Base-by-base conservation (phyloP, 73 alveolate species). In the Stentor roeselii region DNA sequence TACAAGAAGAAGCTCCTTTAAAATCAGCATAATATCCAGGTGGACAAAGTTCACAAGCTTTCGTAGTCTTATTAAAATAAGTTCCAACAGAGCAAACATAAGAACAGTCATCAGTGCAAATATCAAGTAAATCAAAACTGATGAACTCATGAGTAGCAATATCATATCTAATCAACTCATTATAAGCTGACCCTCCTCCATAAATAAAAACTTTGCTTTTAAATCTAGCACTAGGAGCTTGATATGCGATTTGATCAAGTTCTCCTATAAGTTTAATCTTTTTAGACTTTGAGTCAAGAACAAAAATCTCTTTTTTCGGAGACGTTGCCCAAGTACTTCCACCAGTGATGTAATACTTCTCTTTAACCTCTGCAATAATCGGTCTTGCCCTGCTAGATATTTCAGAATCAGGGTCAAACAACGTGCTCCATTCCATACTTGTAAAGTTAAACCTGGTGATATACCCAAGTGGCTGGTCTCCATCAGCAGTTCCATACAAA, bases 151-250 rank as follows among this genome's bases (percentile, higher is more conserved):
- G 27, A 14, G 37, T 0, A 30, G 80, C 41, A 32, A 67, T 2
- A 1, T 21, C n/a, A 67, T 27, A 21, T 67, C 80, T 0, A 21
- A 67, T 67, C 21, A 67, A 30, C 1, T 15, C 21, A 27, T 41
- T 34, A 37, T 15, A 27, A 1, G 34, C 15, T 39, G 84, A 37
- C 1, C 27, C 85, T 2, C 84, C 84, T 37, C 84, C 84, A 76
- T n/a, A 35, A 15, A 39, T 38, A 76, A 36, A 76, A 35, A 76
- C 36, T 21, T 34, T 35, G 14, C 60, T 76, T 34, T 21, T 34
- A 76, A 21, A 34, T 36, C 39, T 36, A 2, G 84, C 84, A 37
- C 14, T 6, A 39, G 84, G 36, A 36, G 60, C 14, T 21, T 31
- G 80, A 67, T 67, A 21, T 30, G 80, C 34, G 21, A 36, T 32